Percentiles rank a stretch among this genome's conserved stretches.
Conservation (phyloP, 768 basidiomycete species). For the Goffeauzyma gilvescens region DNA sequence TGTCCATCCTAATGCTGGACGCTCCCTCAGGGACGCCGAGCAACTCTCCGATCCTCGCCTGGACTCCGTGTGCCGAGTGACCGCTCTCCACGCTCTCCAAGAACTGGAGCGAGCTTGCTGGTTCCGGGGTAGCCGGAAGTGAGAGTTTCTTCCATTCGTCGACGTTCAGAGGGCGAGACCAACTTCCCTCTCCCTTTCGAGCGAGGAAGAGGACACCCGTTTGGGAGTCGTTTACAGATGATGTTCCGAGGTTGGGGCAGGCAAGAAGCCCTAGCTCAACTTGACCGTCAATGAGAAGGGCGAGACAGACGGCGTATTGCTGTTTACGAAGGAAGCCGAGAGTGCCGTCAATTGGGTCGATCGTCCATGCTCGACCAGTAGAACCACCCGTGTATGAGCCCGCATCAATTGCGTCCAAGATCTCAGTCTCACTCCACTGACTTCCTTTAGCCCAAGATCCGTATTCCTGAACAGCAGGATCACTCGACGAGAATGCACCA, state of each 20-base stretch:
- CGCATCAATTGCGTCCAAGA: slow-evolving; percentile 71
- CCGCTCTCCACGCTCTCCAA: slow-evolving; percentile 84
- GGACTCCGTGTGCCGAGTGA: slow-evolving; percentile 78
- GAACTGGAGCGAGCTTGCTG: slow-evolving; percentile 38
- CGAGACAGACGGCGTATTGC: slow-evolving; percentile 81
- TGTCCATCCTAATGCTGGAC: slow-evolving; percentile 69
- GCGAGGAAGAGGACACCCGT: slow-evolving; percentile 73
- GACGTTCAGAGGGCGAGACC: slow-evolving; percentile 11
- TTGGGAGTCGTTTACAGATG: slow-evolving; percentile 41
- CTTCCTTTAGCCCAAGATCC: slow-evolving; percentile 20
- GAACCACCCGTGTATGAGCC: slow-evolving; percentile 48
- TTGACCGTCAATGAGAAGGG: slow-evolving; percentile 56
- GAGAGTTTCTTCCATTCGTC: slow-evolving; percentile 23
- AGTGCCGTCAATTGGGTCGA: slow-evolving; percentile 72
- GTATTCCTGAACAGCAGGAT: slow-evolving; percentile 40
- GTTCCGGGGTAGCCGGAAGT: slow-evolving; percentile 38
- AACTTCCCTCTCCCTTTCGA: slow-evolving; percentile 57
- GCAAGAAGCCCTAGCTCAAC: slow-evolving; percentile 73
- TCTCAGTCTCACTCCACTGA: slow-evolving; percentile 41
- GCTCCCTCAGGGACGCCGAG: slow-evolving; percentile 38
- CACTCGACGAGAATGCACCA: slow-evolving; percentile 46
- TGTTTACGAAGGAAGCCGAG: slow-evolving; percentile 82
- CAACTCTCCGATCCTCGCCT: slow-evolving; percentile 47
- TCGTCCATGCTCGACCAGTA: slow-evolving; percentile 38
- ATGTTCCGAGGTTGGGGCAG: slow-evolving; percentile 59